phyloP scores from a whole-genome alignment of 257 asterid species.

The Petrea volubilis region DNA sequence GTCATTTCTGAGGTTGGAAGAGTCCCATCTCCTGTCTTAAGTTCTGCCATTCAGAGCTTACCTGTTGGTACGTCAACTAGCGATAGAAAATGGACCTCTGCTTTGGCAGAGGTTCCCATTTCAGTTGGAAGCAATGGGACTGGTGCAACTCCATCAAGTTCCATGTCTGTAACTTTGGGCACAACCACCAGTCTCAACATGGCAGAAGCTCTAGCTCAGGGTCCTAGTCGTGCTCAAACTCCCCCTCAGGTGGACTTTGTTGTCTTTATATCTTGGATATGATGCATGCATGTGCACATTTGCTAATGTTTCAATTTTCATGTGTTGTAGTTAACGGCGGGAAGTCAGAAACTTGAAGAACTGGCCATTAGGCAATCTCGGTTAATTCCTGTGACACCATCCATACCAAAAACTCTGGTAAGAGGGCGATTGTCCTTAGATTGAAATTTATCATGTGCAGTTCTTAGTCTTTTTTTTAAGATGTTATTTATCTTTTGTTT shows the following conservation, averaged over 20 bases:
- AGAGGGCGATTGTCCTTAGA: slow-evolving; percentile 21
- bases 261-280: not conserved
- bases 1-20: slow-evolving; percentile 55
- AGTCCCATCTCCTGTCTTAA: slow-evolving; percentile 68
- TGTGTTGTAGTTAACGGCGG: slow-evolving; percentile 51
- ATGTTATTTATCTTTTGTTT: not conserved
- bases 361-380: slow-evolving; percentile 76
- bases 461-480: not conserved
- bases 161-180: slow-evolving; percentile 34
- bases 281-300: slow-evolving; percentile 17
- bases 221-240: slow-evolving; percentile 53
- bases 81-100: slow-evolving; percentile 80
- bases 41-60: slow-evolving; percentile 53
- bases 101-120: slow-evolving; percentile 72
- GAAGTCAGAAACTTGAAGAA: slow-evolving; percentile 75
- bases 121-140: slow-evolving; percentile 42
- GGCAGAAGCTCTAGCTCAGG: slow-evolving; percentile 85
- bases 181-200: slow-evolving; percentile 53
- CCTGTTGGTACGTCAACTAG: slow-evolving; percentile 45
- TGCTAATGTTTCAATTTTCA: not conserved
- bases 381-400: slow-evolving; percentile 73
- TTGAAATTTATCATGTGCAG: not conserved
- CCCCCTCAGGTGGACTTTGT: slow-evolving; percentile 53
- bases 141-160: slow-evolving; percentile 39
- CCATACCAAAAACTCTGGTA: slow-evolving; percentile 65